A percentile compares a stretch with the other conserved stretches of the same genome.
Conservation (phyloP, 2,329 filamentous ascomycete species). For the Aaosphaeria arxii region DNA sequence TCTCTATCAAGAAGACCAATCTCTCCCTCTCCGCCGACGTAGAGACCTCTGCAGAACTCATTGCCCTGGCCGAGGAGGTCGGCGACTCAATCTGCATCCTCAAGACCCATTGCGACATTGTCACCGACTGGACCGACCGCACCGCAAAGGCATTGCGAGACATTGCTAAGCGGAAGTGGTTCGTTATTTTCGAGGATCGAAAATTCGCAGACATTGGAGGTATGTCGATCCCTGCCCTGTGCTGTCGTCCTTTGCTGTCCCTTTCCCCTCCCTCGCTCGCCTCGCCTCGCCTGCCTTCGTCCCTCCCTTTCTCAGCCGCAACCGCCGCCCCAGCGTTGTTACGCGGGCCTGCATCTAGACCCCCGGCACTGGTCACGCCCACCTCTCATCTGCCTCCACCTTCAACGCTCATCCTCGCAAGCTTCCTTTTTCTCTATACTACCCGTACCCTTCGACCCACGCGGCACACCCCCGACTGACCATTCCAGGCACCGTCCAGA, state of each 20-base stretch:
- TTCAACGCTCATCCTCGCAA: not conserved
- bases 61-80: slow-evolving; percentile 56
- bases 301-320: not conserved
- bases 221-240: slow-evolving; percentile 21
- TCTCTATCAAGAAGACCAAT: slow-evolving; percentile 50
- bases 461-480: too few relatives aligned
- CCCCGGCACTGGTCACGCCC: not conserved
- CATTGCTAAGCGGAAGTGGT: slow-evolving; percentile 48
- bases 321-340: not conserved
- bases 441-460: too few relatives aligned
- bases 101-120: slow-evolving; percentile 61
- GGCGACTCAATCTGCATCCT: slow-evolving; percentile 60
- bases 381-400: not conserved
- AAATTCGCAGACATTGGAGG: slow-evolving; percentile 58
- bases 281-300: not conserved
- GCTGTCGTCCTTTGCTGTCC: not conserved
- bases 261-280: not conserved
- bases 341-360: not conserved
- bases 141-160: slow-evolving; percentile 50
- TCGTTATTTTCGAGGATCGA: slow-evolving; percentile 54
- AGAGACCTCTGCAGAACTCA: slow-evolving; percentile 53
- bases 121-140: slow-evolving; percentile 58
- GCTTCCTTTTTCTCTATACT: too few relatives aligned
- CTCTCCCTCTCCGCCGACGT: slow-evolving; percentile 58
- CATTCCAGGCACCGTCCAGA: slow-evolving; percentile 50